phyloP scores from a whole-genome alignment of 208 protist species.

The Wallacemonas sp. region DNA sequence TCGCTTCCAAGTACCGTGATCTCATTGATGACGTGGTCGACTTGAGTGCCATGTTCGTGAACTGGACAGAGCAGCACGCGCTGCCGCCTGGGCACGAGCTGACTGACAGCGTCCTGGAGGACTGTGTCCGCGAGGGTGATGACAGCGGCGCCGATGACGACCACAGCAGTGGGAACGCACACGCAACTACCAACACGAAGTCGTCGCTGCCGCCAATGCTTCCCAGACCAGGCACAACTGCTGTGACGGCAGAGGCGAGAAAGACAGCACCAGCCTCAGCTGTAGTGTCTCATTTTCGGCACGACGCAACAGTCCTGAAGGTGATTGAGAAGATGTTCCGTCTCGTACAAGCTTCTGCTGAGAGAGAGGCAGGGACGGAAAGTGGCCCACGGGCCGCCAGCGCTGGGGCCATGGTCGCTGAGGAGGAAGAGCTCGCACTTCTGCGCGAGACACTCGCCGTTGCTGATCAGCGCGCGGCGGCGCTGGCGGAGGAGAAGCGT shows the following conservation, averaged over 20 bases:
- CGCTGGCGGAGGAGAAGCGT: conserved; percentile 38
- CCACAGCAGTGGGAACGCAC: not conserved
- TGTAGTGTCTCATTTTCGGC: conserved; percentile 43
- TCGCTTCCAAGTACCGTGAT: conserved; percentile 34
- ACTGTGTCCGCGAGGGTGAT: conserved; percentile 42
- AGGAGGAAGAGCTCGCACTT: conserved; percentile 31
- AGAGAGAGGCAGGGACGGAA: not conserved
- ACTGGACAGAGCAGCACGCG: conserved; percentile 50
- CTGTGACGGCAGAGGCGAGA: conserved; percentile 14
- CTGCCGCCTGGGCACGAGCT: conserved; percentile 31
- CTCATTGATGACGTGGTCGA: conserved; percentile 65
- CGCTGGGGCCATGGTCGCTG: not conserved
- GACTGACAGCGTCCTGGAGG: conserved; percentile 34
- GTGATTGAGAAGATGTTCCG: conserved; percentile 82
- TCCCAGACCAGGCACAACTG: conserved; percentile 13
- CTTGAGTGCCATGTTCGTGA: conserved; percentile 68
- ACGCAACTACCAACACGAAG: not conserved
- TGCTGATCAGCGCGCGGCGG: conserved; percentile 11
- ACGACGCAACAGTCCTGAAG: conserved; percentile 44
- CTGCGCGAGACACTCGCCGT: conserved; percentile 32
- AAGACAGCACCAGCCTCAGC: not conserved
- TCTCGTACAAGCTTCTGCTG: conserved; percentile 31
- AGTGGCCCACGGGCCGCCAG: not conserved
- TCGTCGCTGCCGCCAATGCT: conserved; percentile 15
- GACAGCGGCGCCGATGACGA: not conserved